Base-by-base conservation (phyloP, 371 early-diverging fungal genomes). In the Funneliformis caledonium region DNA sequence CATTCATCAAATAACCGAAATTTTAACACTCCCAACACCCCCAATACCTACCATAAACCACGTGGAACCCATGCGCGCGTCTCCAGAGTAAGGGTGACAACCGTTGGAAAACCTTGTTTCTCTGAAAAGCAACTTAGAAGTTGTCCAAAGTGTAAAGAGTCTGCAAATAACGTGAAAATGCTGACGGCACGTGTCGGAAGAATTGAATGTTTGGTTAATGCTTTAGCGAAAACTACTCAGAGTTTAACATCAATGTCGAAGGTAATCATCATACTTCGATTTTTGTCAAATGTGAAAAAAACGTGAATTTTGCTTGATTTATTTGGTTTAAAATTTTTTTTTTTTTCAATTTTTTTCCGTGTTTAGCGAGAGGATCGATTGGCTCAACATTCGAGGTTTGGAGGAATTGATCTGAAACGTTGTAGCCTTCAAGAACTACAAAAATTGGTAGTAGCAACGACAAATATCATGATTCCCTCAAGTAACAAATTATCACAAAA, bases 371-470 rank as follows among this genome's bases (percentile, higher is more conserved):
- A 69, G 14, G 45, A 69, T 69, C 37, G 43, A 47, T 22, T 45
- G 14, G 10, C 43, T 26, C 3, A 6, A 56, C 14, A 56, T 56
- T 9, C 7, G 7, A 69, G 19, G 10, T 69, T 69, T 8, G 22
- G 31, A 50, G 73, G 73, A 31, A 0, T 73, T 26, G 73, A 73
- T 73, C 31, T 73, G 31, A 52, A 56, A 50, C 47, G 50, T 52
- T 52, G 31, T 37, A 73, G 50, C 31, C 59, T 73, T 52, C 50
- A 73, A 37, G 73, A 73, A 16, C 7, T 73, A 19, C 73, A 73
- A 26, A 52, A 52, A 22, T 73, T 73, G 31, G 73, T 73, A 11
- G 11, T 56, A 31, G 37, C 11, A 4, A 56, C 73, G 11, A 73
- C 73, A 14, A 73, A 26, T 56, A 47, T 73, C 48, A 48, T 56